These are phyloP conservation scores for Pachyrhizus erosus DNA, from an alignment of 306 rosid genomes.

Conservation along the genomic window DNA sequence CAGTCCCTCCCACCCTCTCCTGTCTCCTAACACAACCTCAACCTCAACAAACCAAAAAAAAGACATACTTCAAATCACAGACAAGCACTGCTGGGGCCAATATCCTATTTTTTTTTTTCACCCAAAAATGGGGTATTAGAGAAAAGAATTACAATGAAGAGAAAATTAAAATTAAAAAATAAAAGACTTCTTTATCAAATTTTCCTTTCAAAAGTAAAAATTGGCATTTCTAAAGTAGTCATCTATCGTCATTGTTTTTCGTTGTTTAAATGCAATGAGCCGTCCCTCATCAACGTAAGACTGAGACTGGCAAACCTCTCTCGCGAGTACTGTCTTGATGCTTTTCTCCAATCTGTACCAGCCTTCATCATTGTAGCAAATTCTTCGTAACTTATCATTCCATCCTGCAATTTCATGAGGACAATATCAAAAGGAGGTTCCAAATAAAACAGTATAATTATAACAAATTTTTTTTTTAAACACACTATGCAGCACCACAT, in stretches of 20 bases:
- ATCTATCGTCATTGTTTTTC: slow-evolving; percentile 47
- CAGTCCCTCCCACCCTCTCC: slow-evolving; percentile 28
- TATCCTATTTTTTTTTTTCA: slow-evolving; percentile 38
- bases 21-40: slow-evolving; percentile 44
- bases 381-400: slow-evolving; percentile 86
- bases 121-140: slow-evolving; percentile 44
- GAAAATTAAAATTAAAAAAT: slow-evolving; percentile 35
- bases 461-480: neutral
- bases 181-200: slow-evolving; percentile 37
- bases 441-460: slow-evolving; percentile 7
- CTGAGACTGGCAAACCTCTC: slow-evolving; percentile 89
- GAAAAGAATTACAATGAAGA: slow-evolving; percentile 52
- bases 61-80: slow-evolving; percentile 48
- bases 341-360: slow-evolving; percentile 98
- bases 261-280: slow-evolving; percentile 65
- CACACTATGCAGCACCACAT: neutral
- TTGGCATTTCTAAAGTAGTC: slow-evolving; percentile 30
- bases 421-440: slow-evolving; percentile 28
- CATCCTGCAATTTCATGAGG: slow-evolving; percentile 69
- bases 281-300: slow-evolving; percentile 70
- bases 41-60: slow-evolving; percentile 43
- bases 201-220: slow-evolving; percentile 41
- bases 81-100: slow-evolving; percentile 41
- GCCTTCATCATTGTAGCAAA: slow-evolving; percentile 96
- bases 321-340: slow-evolving; percentile 93